phyloP scores from a whole-genome alignment of 106 monocot species.

The Apostasia ramifera region DNA sequence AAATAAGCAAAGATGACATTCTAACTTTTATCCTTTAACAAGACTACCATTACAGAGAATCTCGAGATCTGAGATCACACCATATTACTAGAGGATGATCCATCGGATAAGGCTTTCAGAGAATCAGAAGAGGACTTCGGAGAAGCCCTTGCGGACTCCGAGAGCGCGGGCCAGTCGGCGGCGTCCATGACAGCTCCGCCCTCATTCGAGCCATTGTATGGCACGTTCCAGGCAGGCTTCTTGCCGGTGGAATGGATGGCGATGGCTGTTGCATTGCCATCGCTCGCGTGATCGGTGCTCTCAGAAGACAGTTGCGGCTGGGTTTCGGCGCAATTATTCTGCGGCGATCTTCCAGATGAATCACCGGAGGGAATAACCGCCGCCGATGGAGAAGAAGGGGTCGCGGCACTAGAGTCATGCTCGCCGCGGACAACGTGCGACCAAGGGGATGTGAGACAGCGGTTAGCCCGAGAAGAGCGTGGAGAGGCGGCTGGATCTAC shows the following conservation, averaged over 20 bases:
- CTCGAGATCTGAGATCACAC: slow-evolving; percentile 1
- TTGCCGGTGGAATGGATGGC: slow-evolving; percentile 14
- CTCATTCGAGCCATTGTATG: slow-evolving; percentile 28
- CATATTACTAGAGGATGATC: slow-evolving; percentile 9
- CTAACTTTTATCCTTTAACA: not conserved
- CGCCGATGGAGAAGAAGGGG: not conserved
- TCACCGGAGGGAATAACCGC: not conserved
- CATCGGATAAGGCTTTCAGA: slow-evolving; percentile 21
- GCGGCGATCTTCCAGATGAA: slow-evolving; percentile 3
- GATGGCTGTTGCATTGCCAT: slow-evolving; percentile 5
- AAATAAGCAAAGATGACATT: not conserved
- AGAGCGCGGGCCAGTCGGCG: slow-evolving; percentile 66
- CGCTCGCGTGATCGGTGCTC: not conserved
- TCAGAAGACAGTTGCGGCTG: not conserved
- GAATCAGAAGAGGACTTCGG: slow-evolving; percentile 29
- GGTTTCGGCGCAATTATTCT: not conserved
- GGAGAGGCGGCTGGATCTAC: not conserved
- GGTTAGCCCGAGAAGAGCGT: not conserved
- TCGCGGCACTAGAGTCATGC: slow-evolving; percentile 2
- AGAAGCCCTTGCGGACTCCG: slow-evolving; percentile 38
- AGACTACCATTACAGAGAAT: not conserved
- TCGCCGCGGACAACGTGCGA: not conserved
- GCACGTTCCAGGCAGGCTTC: slow-evolving; percentile 48
- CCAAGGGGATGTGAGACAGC: not conserved
- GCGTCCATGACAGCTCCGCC: slow-evolving; percentile 51